Evolutionary conservation across 208 protist genomes (phyloP).

Genomic region (Entamoeba dispar): DNA sequence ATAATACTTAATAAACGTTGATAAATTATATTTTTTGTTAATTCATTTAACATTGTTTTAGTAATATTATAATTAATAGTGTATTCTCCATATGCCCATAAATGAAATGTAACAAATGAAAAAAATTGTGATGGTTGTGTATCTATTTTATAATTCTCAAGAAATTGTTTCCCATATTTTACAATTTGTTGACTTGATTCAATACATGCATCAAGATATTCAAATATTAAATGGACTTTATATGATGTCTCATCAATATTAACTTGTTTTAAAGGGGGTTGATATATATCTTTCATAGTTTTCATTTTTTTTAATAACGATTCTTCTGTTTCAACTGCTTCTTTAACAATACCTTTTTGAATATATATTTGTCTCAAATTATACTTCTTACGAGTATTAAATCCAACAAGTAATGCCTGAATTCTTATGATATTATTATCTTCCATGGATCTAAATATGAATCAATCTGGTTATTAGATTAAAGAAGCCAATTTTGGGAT

Average conservation of each 20-base stretch:
- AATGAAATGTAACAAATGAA: neutral
- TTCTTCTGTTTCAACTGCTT: neutral
- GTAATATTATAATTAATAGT: neutral
- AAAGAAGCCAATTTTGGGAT: too few species aligned
- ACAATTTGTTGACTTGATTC: neutral
- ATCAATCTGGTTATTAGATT: too few species aligned
- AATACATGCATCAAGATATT: neutral
- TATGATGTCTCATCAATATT: neutral
- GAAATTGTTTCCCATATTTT: neutral
- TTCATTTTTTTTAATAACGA: neutral
- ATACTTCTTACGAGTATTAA: too few species aligned
- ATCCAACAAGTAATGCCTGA: too few species aligned
- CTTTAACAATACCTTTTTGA: neutral
- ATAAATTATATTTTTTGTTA: neutral
- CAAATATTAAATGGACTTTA: neutral
- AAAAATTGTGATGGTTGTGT: neutral
- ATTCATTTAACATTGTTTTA: neutral
- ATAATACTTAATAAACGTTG: neutral
- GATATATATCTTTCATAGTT: neutral
- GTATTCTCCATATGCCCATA: neutral
- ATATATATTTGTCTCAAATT: neutral
- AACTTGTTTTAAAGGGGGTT: neutral
- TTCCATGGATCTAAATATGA: too few species aligned
- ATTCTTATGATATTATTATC: too few species aligned
- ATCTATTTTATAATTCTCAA: neutral